phyloP scores from a whole-genome alignment of 768 basidiomycete genomes.

The Suillus alpinus region DNA sequence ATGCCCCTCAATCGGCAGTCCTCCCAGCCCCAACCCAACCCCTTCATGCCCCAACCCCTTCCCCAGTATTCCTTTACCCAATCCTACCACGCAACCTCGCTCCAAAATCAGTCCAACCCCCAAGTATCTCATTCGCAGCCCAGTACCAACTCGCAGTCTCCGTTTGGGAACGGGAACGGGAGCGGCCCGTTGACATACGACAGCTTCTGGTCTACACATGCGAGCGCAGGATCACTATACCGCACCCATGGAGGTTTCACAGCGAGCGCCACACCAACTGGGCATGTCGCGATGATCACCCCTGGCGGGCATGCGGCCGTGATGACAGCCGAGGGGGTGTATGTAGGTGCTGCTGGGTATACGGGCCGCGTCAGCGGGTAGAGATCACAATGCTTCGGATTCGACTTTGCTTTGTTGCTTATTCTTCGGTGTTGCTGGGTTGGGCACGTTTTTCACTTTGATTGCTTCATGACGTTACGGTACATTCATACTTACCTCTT shows the following conservation, averaged over 20 bases:
- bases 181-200: slow-evolving; percentile 49
- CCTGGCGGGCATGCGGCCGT: slow-evolving; percentile 29
- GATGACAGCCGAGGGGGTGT: slow-evolving; percentile 32
- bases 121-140: neutral
- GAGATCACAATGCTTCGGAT: neutral
- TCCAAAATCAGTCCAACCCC: slow-evolving; percentile 7
- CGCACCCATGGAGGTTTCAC: slow-evolving; percentile 29
- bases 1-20: slow-evolving; percentile 1
- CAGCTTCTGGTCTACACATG: slow-evolving; percentile 61
- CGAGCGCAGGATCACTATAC: slow-evolving; percentile 30
- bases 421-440: neutral
- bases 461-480: neutral
- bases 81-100: slow-evolving; percentile 3
- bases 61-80: slow-evolving; percentile 5
- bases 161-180: slow-evolving; percentile 16
- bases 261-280: slow-evolving; percentile 20
- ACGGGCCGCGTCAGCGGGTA: neutral
- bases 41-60: slow-evolving; percentile 14
- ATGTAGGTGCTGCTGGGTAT: slow-evolving; percentile 23
- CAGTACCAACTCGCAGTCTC: slow-evolving; percentile 16
- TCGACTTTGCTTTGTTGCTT: neutral
- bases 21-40: slow-evolving; percentile 3
- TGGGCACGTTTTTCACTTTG: neutral
- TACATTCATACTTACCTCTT: neutral
- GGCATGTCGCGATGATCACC: slow-evolving; percentile 31